Conservation (phyloP, 1,139 yeast species). For the Hyphopichia fennica region DNA sequence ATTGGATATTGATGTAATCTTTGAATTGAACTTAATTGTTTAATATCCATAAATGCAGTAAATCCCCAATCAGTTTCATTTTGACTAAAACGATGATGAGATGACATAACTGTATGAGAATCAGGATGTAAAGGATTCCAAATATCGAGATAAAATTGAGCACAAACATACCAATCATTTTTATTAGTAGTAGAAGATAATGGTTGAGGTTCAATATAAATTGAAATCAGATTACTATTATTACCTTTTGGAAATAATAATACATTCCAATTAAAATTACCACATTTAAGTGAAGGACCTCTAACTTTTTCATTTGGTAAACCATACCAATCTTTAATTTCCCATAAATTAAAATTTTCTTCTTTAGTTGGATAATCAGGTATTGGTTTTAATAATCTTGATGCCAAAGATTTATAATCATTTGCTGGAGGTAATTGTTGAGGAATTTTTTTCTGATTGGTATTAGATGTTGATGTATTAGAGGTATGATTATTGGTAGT, state of each 20-base stretch:
- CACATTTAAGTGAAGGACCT: conserved; percentile 57
- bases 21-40: conserved; percentile 37
- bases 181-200: conserved; percentile 29
- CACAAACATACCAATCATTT: conserved; percentile 78
- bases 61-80: conserved; percentile 96
- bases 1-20: conserved; percentile 27
- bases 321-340: conserved; percentile 62
- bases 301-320: conserved; percentile 54
- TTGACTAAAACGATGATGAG: conserved; percentile 76
- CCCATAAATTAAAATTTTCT: conserved; percentile 65
- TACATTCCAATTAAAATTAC: conserved; percentile 72
- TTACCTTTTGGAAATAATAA: conserved; percentile 79
- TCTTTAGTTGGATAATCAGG: conserved; percentile 45
- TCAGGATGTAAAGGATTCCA: conserved; percentile 79
- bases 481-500: background rate
- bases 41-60: conserved; percentile 66
- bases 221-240: conserved; percentile 50
- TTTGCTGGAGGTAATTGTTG: conserved; percentile 25
- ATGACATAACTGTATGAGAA: conserved; percentile 60
- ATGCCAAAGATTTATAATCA: conserved; percentile 28
- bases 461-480: background rate
- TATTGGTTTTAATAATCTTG: conserved; percentile 39
- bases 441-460: background rate
- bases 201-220: conserved; percentile 66
- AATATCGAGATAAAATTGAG: conserved; percentile 82